Conservation (phyloP, 139 green algal species). For the Nannochloris sp. region DNA sequence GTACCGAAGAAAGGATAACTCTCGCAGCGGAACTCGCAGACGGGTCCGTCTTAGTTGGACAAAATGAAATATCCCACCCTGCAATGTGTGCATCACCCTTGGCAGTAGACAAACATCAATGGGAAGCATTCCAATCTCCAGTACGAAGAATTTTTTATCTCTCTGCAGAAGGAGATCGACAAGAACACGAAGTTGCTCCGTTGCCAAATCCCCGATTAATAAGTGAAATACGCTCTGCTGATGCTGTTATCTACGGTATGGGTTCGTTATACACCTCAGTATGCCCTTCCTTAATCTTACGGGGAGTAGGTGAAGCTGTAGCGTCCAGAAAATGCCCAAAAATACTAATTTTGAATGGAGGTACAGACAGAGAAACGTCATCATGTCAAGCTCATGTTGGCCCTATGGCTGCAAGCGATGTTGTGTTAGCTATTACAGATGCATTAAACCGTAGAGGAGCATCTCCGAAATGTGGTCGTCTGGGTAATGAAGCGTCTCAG, state of each 20-base stretch:
- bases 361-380: constrained; percentile 83
- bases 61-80: constrained; percentile 96
- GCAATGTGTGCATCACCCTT: not conserved
- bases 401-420: constrained; percentile 80
- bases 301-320: constrained; percentile 80
- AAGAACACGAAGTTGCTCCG: constrained; percentile 83
- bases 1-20: constrained; percentile 88
- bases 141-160: constrained; percentile 95
- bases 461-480: constrained; percentile 12
- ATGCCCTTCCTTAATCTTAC: constrained; percentile 78
- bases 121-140: constrained; percentile 59
- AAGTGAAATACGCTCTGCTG: constrained; percentile 45
- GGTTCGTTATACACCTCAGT: constrained; percentile 97
- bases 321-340: constrained; percentile 42
- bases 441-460: constrained; percentile 56
- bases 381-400: constrained; percentile 21
- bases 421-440: constrained; percentile 58
- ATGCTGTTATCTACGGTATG: constrained; percentile 94
- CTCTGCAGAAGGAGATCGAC: constrained; percentile 53
- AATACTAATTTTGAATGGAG: constrained; percentile 93
- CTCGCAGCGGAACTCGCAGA: constrained; percentile 90
- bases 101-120: constrained; percentile 52
- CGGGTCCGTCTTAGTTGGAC: constrained; percentile 79
- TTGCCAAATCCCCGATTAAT: constrained; percentile 63
- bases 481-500: constrained; percentile 41